Evolutionary conservation across 225 moss, liverwort and hornwort genomes (phyloP).

Genomic region (Neckera pumila): DNA sequence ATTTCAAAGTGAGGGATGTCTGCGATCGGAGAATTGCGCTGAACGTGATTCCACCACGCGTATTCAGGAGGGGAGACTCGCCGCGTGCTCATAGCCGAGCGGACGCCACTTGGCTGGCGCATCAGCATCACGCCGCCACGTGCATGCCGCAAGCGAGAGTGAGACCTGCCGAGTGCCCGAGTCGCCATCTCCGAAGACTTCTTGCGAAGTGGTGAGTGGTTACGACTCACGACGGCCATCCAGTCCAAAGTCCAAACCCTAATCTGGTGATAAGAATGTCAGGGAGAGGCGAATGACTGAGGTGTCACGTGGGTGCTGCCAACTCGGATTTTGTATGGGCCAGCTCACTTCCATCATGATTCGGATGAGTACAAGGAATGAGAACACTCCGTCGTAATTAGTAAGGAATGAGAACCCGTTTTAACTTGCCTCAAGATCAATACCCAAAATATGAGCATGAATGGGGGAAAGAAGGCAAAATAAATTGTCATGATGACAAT

Average conservation of each 20-base stretch:
- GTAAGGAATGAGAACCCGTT: not conserved
- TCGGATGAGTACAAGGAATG: not conserved
- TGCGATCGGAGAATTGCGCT: not conserved
- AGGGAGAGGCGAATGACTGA: too few relatives aligned
- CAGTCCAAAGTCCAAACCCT: too few relatives aligned
- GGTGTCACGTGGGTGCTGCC: not conserved
- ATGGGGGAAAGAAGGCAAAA: not conserved
- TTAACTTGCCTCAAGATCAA: too few relatives aligned
- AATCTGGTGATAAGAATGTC: not conserved
- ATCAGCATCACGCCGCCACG: not conserved
- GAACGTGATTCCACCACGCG: constrained; percentile 1
- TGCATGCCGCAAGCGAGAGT: not conserved
- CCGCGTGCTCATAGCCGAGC: not conserved
- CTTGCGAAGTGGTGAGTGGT: not conserved
- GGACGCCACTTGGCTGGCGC: not conserved
- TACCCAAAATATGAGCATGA: not conserved
- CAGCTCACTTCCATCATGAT: not conserved
- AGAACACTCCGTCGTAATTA: too few relatives aligned
- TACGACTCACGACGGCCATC: not conserved
- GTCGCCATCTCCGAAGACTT: not conserved
- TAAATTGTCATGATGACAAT: not conserved
- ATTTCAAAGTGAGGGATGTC: not conserved
- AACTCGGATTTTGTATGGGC: not conserved
- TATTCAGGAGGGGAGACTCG: not conserved
- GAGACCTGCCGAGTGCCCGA: too few relatives aligned